These are phyloP conservation scores for Aspergillus incahuasiensis DNA, from an alignment of 495 filamentous ascomycete genomes.

Conservation along the genomic window DNA sequence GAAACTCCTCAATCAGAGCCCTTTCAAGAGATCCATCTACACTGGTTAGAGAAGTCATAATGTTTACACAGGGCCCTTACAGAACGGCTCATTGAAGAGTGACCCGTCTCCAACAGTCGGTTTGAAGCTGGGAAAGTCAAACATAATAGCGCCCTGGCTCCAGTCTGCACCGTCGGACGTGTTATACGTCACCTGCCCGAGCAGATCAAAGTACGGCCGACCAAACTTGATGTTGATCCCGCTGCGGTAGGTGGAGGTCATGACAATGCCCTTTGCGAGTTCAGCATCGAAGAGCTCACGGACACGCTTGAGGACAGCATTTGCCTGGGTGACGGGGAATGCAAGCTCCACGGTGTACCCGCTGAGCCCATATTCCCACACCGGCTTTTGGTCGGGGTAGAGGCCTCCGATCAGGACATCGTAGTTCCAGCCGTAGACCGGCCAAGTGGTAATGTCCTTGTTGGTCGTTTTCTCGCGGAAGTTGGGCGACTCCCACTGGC, in stretches of 20 bases:
- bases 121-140: slow-evolving; percentile 13
- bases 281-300: slow-evolving; percentile 13
- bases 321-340: slow-evolving; percentile 9
- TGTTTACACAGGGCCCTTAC: neutral
- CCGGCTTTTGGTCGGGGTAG: slow-evolving; percentile 15
- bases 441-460: slow-evolving; percentile 5
- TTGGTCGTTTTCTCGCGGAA: slow-evolving; percentile 17
- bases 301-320: slow-evolving; percentile 5
- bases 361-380: slow-evolving; percentile 13
- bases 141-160: slow-evolving; percentile 14
- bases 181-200: slow-evolving; percentile 13
- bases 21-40: slow-evolving; percentile 6
- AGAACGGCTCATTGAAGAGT: slow-evolving; percentile 13
- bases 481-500: slow-evolving; percentile 13
- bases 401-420: slow-evolving; percentile 13
- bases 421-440: slow-evolving; percentile 17
- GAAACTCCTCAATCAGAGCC: slow-evolving; percentile 10
- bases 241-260: slow-evolving; percentile 14
- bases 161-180: slow-evolving; percentile 15
- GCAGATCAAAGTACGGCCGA: slow-evolving; percentile 13
- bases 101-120: slow-evolving; percentile 4
- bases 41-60: neutral
- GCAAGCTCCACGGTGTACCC: slow-evolving; percentile 13
- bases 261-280: slow-evolving; percentile 1
- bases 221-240: slow-evolving; percentile 18